Conservation (phyloP, 352 stramenopile species). For the Pythium dissotocum region DNA sequence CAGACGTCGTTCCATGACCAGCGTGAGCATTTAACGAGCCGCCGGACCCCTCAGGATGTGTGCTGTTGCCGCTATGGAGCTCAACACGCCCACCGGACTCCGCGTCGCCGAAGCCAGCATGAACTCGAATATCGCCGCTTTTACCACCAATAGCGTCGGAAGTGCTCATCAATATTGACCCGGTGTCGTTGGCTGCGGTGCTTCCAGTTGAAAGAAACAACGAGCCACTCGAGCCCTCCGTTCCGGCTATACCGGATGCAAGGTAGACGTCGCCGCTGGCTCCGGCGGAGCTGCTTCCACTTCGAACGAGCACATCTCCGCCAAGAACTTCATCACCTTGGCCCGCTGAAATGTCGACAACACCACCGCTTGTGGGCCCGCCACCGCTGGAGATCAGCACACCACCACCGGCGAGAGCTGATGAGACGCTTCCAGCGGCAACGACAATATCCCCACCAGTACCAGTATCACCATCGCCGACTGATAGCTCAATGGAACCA, state of each 20-base stretch:
- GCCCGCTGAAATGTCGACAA: slow-evolving; percentile 6
- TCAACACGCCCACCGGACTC: not conserved
- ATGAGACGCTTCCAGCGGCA: slow-evolving; percentile 7
- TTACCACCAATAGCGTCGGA: slow-evolving; percentile 12
- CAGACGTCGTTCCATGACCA: slow-evolving; percentile 3
- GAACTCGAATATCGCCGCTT: slow-evolving; percentile 12
- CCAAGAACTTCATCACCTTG: not conserved
- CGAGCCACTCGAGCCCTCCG: slow-evolving; percentile 9
- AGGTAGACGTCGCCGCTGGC: slow-evolving; percentile 16
- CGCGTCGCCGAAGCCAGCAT: slow-evolving; percentile 4
- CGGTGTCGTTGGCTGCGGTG: slow-evolving; percentile 2
- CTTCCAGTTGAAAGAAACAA: slow-evolving; percentile 13
- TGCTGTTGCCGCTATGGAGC: slow-evolving; percentile 15
- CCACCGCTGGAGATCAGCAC: slow-evolving; percentile 5
- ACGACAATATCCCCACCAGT: slow-evolving; percentile 18
- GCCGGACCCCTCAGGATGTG: slow-evolving; percentile 5
- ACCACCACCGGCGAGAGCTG: slow-evolving; percentile 3
- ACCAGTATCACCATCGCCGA: slow-evolving; percentile 21
- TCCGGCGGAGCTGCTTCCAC: slow-evolving; percentile 14
- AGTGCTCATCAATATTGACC: slow-evolving; percentile 9
- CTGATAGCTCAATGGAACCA: slow-evolving; percentile 20
- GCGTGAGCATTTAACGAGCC: not conserved
- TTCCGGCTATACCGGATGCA: not conserved
- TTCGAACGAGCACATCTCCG: slow-evolving; percentile 12
- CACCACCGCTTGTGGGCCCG: slow-evolving; percentile 11